Percentiles rank a stretch among this genome's conserved stretches.
phyloP scores from a whole-genome alignment of 169 alveolate species.

The Plasmodium malariae region DNA sequence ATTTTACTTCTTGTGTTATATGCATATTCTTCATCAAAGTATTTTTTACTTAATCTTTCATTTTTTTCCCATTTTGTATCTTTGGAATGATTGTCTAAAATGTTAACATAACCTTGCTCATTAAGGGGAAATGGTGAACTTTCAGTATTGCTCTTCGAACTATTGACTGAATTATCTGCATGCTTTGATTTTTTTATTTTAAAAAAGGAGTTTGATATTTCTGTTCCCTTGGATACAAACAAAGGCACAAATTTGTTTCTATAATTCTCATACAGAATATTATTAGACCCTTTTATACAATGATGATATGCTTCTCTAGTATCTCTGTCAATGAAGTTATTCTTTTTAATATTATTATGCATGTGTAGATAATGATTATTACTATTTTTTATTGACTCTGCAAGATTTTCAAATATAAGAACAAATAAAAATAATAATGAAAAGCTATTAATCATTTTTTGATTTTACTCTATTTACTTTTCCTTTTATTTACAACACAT shows the following conservation, averaged over 20 bases:
- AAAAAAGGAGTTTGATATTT: slow-evolving; percentile 37
- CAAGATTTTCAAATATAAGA: slow-evolving; percentile 52
- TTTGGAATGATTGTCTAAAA: background rate
- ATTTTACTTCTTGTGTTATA: background rate
- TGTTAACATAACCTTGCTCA: background rate
- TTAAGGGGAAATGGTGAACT: slow-evolving; percentile 9
- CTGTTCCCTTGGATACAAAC: slow-evolving; percentile 65
- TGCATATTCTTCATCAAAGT: background rate
- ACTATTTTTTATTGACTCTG: slow-evolving; percentile 54
- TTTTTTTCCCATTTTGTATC: slow-evolving; percentile 7
- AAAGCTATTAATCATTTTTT: slow-evolving; percentile 62
- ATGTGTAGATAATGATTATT: slow-evolving; percentile 64
- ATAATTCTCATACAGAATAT: slow-evolving; percentile 17
- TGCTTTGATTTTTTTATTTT: slow-evolving; percentile 7
- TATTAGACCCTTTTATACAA: slow-evolving; percentile 1
- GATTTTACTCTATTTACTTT: slow-evolving; percentile 43
- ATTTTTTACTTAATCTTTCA: background rate
- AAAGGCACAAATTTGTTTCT: slow-evolving; percentile 34
- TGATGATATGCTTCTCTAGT: slow-evolving; percentile 34
- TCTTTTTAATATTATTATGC: slow-evolving; percentile 62
- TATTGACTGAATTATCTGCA: slow-evolving; percentile 2
- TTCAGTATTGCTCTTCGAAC: slow-evolving; percentile 18
- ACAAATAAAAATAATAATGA: slow-evolving; percentile 51
- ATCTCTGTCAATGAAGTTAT: slow-evolving; percentile 41
- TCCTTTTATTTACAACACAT: no score